Percentiles rank a stretch among this genome's conserved stretches.
Conservation (phyloP, 2,329 filamentous ascomycete genomes). For the Phialophora chinensis region DNA sequence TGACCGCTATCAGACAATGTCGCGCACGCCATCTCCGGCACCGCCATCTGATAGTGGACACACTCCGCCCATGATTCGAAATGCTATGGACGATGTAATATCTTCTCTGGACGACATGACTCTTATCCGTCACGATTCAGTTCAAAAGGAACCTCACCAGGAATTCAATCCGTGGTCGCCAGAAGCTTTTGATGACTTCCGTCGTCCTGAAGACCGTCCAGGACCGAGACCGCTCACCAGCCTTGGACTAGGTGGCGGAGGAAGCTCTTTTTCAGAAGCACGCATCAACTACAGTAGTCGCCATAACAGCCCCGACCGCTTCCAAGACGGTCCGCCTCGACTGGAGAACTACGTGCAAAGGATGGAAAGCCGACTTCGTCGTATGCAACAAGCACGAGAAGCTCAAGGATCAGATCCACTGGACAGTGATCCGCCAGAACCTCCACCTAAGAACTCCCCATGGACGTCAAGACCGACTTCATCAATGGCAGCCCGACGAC, state of each 20-base stretch:
- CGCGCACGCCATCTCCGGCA: conserved; percentile 67
- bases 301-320: conserved; percentile 59
- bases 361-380: conserved; percentile 83
- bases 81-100: conserved; percentile 98
- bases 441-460: conserved; percentile 63
- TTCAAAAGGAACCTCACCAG: conserved; percentile 50
- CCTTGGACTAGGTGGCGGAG: conserved; percentile 67
- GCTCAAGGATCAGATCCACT: conserved; percentile 54
- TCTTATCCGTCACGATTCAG: conserved; percentile 59
- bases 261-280: conserved; percentile 57
- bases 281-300: conserved; percentile 62
- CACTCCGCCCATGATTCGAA: conserved; percentile 88
- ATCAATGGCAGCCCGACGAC: conserved; percentile 50
- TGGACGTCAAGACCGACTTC: conserved; percentile 51
- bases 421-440: conserved; percentile 62
- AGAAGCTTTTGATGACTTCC: conserved; percentile 73
- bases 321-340: conserved; percentile 67
- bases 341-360: conserved; percentile 86
- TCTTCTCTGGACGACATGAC: conserved; percentile 89
- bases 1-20: conserved; percentile 58
- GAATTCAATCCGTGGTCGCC: conserved; percentile 83
- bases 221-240: conserved; percentile 71
- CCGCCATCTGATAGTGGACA: conserved; percentile 71
- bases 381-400: conserved; percentile 65
- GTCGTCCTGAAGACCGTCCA: conserved; percentile 44